A percentile compares a stretch with the other conserved stretches of the same genome.
phyloP scores from a whole-genome alignment of 1,139 yeast genomes.

The Geotrichum aggregatum region DNA sequence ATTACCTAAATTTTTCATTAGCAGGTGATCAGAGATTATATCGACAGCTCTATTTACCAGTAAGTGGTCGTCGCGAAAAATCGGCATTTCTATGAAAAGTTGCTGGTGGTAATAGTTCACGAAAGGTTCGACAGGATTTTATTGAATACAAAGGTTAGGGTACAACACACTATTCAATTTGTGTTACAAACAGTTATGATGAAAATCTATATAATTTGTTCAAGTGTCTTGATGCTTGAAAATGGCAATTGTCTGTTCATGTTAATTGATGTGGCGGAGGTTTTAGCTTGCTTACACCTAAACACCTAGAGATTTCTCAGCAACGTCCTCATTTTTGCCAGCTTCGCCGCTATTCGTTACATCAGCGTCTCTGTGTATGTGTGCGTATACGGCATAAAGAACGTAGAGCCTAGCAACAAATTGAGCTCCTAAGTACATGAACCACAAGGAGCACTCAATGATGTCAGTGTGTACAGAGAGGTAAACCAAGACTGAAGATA shows the following conservation, averaged over 20 bases:
- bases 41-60: constrained; percentile 30
- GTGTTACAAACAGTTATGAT: not conserved
- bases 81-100: constrained; percentile 45
- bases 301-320: too few species aligned
- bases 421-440: constrained; percentile 6
- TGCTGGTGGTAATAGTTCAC: constrained; percentile 1
- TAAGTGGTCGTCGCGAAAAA: constrained; percentile 58
- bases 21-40: constrained; percentile 15
- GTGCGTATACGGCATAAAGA: not conserved
- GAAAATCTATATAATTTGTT: too few species aligned
- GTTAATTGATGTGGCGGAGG: too few species aligned
- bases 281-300: too few species aligned
- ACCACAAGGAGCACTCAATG: not conserved
- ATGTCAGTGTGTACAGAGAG: not conserved
- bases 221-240: too few species aligned
- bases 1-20: constrained; percentile 45
- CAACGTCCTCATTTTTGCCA: too few species aligned
- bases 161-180: not conserved
- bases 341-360: too few species aligned
- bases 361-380: too few species aligned
- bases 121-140: not conserved
- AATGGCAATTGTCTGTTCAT: too few species aligned
- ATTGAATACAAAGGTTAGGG: not conserved
- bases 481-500: not conserved
- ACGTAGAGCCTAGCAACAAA: not conserved